A percentile compares a stretch with the other conserved stretches of the same genome.
These are phyloP conservation scores for Boletus pseudo-olivaceus DNA, from an alignment of 768 basidiomycete genomes.

Conservation along the genomic window DNA sequence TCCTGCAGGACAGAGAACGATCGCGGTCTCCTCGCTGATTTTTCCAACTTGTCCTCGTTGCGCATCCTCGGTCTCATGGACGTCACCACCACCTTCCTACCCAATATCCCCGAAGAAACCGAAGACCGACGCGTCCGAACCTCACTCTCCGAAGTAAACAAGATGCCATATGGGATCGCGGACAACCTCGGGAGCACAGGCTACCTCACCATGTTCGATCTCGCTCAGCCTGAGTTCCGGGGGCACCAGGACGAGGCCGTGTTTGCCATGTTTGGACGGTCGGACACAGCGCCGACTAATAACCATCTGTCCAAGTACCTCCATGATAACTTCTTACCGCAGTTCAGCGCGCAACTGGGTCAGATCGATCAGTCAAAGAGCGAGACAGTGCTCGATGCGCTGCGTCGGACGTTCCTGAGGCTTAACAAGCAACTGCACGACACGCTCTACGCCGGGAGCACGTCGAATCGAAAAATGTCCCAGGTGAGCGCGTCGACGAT, in stretches of 20 bases:
- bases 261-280: slow-evolving; percentile 94
- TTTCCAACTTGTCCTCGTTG: slow-evolving; percentile 80
- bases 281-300: slow-evolving; percentile 51
- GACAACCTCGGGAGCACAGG: slow-evolving; percentile 83
- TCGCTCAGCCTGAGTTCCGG: slow-evolving; percentile 85
- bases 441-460: slow-evolving; percentile 43
- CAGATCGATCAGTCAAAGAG: slow-evolving; percentile 32
- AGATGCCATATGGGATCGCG: slow-evolving; percentile 94
- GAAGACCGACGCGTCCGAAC: slow-evolving; percentile 91
- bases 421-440: slow-evolving; percentile 83
- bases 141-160: slow-evolving; percentile 81
- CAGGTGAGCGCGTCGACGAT: slow-evolving; percentile 49
- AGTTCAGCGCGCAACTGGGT: slow-evolving; percentile 59
- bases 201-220: slow-evolving; percentile 84
- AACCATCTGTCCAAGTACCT: slow-evolving; percentile 79
- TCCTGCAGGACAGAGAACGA: slow-evolving; percentile 20
- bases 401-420: slow-evolving; percentile 83
- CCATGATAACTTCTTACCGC: slow-evolving; percentile 70
- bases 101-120: slow-evolving; percentile 76
- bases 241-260: slow-evolving; percentile 75
- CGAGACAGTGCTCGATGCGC: slow-evolving; percentile 68
- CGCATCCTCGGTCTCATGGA: slow-evolving; percentile 97
- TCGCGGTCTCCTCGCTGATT: slow-evolving; percentile 64
- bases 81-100: slow-evolving; percentile 63
- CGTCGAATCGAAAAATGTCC: slow-evolving; percentile 66